Percentiles rank a stretch among this genome's conserved stretches.
phyloP scores from a whole-genome alignment of 2,329 filamentous ascomycete species.

The Cercospora berteroae region DNA sequence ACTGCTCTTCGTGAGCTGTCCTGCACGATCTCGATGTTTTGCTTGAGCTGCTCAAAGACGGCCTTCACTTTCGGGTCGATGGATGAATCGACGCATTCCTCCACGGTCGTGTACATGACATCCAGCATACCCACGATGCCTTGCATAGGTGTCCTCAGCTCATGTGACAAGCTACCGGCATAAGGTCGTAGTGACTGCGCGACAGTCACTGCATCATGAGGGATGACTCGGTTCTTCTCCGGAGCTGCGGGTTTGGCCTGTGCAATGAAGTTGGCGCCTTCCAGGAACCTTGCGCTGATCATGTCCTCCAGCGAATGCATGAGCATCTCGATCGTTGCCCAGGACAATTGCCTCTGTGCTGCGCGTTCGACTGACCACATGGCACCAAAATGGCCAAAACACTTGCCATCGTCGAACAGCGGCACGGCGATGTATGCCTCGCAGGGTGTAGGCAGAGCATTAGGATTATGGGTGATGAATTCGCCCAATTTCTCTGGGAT shows the following conservation, averaged over 20 bases:
- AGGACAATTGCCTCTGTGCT: constrained; percentile 55
- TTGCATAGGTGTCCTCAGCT: constrained; percentile 71
- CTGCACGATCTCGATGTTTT: constrained; percentile 70
- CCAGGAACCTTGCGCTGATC: constrained; percentile 57
- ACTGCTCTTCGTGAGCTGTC: constrained; percentile 70
- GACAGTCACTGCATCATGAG: constrained; percentile 56
- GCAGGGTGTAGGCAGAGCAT: constrained; percentile 58
- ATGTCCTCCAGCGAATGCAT: constrained; percentile 68
- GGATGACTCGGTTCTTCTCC: constrained; percentile 48
- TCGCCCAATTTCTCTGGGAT: constrained; percentile 62
- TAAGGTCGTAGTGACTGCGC: constrained; percentile 68
- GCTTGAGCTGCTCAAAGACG: constrained; percentile 62
- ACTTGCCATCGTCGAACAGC: constrained; percentile 63
- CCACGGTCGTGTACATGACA: constrained; percentile 71
- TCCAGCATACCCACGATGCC: constrained; percentile 74
- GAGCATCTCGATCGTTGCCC: constrained; percentile 66
- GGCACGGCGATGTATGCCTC: constrained; percentile 68
- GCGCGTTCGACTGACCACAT: constrained; percentile 68
- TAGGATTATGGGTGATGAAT: constrained; percentile 61
- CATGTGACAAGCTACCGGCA: constrained; percentile 69
- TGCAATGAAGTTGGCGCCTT: constrained; percentile 50
- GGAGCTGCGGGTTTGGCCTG: constrained; percentile 19
- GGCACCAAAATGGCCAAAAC: constrained; percentile 68
- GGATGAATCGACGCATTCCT: constrained; percentile 61
- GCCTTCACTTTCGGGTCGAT: constrained; percentile 51